phyloP scores from a whole-genome alignment of 257 asterid genomes.

The Solanum lycopersicoides region DNA sequence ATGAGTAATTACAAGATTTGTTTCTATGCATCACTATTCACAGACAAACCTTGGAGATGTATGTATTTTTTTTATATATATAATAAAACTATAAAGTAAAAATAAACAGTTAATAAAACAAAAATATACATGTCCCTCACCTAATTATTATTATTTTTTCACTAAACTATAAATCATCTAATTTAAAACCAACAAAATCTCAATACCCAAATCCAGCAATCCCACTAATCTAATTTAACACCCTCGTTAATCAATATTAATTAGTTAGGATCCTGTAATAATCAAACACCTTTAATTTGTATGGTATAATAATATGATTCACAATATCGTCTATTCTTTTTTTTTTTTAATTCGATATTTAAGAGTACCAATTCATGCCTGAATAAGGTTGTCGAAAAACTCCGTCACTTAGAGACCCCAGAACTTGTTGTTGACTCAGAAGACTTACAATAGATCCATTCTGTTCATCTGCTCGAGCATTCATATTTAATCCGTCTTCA shows the following conservation, averaged over 20 bases:
- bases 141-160: conserved; percentile 1
- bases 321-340: not conserved
- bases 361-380: conserved; percentile 55
- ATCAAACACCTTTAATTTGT: not conserved
- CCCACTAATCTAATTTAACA: not conserved
- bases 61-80: not conserved
- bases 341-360: not conserved
- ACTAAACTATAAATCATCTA: not conserved
- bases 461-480: conserved; percentile 12
- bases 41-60: not conserved
- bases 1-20: not conserved
- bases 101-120: conserved; percentile 14
- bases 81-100: conserved; percentile 6
- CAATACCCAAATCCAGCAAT: conserved; percentile 1
- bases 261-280: not conserved
- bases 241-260: not conserved
- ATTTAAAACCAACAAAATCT: not conserved
- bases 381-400: conserved; percentile 45
- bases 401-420: conserved; percentile 59
- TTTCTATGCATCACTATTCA: not conserved
- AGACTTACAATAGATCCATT: conserved; percentile 34
- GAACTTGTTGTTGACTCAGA: conserved; percentile 43
- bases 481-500: conserved; percentile 8
- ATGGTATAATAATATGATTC: not conserved
- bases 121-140: conserved; percentile 30